Evolutionary conservation across 306 rosid species (phyloP).

Genomic region (Purshia tridentata): DNA sequence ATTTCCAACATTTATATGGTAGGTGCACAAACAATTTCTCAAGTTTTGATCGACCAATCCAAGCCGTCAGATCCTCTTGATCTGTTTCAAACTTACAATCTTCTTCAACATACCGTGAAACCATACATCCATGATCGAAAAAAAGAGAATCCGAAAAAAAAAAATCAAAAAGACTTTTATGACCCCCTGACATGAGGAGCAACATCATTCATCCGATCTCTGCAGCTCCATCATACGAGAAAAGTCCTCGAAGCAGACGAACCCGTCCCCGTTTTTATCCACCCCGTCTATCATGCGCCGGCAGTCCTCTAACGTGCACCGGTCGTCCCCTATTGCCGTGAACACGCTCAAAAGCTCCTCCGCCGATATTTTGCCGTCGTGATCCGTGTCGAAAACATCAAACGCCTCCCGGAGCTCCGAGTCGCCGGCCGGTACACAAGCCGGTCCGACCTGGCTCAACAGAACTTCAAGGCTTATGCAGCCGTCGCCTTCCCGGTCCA

Average conservation of each 20-base stretch:
- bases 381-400: conserved; percentile 68
- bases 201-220: conserved; percentile 20
- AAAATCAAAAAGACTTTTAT: background rate
- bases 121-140: background rate
- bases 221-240: conserved; percentile 82
- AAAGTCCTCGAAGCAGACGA: conserved; percentile 88
- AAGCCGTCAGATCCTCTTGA: conserved; percentile 14
- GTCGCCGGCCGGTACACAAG: conserved; percentile 21
- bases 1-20: background rate
- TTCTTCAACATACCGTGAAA: background rate
- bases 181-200: background rate
- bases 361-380: conserved; percentile 82
- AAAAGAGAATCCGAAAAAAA: background rate
- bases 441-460: conserved; percentile 49
- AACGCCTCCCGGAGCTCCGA: conserved; percentile 62
- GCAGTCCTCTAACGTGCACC: conserved; percentile 89
- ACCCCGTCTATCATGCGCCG: conserved; percentile 86
- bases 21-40: background rate
- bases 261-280: conserved; percentile 71
- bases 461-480: conserved; percentile 51
- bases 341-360: conserved; percentile 73
- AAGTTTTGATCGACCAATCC: background rate
- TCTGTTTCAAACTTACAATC: background rate
- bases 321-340: conserved; percentile 64
- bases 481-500: conserved; percentile 46